Evolutionary conservation across 176 grass and related monocot species (phyloP).

Genomic region (Panicum miliaceum): DNA sequence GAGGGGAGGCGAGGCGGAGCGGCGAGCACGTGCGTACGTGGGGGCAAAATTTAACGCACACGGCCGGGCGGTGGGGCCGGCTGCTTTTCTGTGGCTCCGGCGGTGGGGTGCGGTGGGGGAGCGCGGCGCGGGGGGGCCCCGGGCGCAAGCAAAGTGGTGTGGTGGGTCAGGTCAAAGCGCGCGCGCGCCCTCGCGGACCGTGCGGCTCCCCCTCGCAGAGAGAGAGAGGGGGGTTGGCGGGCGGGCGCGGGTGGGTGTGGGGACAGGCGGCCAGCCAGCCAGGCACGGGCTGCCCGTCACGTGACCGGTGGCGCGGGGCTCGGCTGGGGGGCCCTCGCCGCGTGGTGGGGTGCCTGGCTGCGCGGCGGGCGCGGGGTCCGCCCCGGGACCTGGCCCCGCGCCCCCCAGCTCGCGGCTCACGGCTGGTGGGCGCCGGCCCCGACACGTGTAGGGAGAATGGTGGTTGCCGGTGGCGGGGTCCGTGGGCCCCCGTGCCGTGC

Average conservation of each 20-base stretch:
- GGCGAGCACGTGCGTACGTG: conserved; percentile 44
- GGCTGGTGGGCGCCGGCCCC: conserved; percentile 10
- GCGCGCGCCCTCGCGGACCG: conserved; percentile 37
- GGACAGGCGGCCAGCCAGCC: conserved; percentile 2
- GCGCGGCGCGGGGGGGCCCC: conserved; percentile 19
- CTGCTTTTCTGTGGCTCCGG: neutral
- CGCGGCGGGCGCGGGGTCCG: neutral
- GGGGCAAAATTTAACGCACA: conserved; percentile 45
- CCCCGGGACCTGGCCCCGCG: neutral
- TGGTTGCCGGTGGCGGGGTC: neutral
- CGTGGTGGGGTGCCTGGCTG: conserved; percentile 15
- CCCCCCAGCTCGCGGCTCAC: neutral
- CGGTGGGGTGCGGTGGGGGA: neutral
- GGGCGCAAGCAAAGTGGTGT: conserved; percentile 21
- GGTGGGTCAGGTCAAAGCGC: conserved; percentile 46
- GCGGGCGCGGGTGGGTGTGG: neutral
- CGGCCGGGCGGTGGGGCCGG: conserved; percentile 15
- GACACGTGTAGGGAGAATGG: conserved; percentile 24
- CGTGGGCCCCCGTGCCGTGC: neutral
- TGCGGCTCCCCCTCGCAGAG: neutral
- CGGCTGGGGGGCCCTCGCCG: neutral
- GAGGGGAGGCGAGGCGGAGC: neutral
- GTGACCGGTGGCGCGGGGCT: conserved; percentile 27
- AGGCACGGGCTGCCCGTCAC: conserved; percentile 23
- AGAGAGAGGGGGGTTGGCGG: too few relatives aligned